Evolutionary conservation across 2,329 filamentous ascomycete genomes (phyloP).

Genomic region (Pestalotiopsis fici): DNA sequence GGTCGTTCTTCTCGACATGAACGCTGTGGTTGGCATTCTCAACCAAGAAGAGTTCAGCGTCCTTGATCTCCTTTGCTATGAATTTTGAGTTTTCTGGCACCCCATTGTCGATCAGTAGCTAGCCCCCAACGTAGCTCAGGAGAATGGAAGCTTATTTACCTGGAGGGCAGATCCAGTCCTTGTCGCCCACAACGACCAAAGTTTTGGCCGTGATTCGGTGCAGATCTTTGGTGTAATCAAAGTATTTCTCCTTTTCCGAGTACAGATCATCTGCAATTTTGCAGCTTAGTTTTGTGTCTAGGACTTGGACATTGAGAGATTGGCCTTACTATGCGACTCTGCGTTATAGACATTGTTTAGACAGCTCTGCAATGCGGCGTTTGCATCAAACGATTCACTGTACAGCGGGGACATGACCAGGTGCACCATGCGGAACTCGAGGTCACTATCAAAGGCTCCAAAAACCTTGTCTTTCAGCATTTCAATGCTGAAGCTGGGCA

Average conservation of each 20-base stretch:
- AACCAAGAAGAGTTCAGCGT: constrained; percentile 28
- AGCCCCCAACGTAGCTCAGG: neutral
- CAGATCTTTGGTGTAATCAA: constrained; percentile 34
- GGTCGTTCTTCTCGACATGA: constrained; percentile 32
- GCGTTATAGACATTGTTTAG: constrained; percentile 33
- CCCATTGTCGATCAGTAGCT: neutral
- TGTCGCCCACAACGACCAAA: constrained; percentile 35
- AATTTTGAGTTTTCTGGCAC: constrained; percentile 29
- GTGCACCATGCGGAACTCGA: constrained; percentile 38
- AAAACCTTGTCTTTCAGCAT: constrained; percentile 40
- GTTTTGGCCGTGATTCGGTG: constrained; percentile 32
- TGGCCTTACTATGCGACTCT: constrained; percentile 33
- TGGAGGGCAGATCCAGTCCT: constrained; percentile 41
- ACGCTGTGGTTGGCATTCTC: constrained; percentile 36
- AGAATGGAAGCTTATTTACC: constrained; percentile 17
- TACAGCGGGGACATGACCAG: constrained; percentile 38
- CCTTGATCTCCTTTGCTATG: constrained; percentile 27
- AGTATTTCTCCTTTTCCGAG: constrained; percentile 35
- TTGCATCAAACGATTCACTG: constrained; percentile 32
- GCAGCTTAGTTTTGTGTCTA: neutral
- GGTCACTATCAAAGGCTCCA: constrained; percentile 34
- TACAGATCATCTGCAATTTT: constrained; percentile 32
- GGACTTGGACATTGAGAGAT: neutral
- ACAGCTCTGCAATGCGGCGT: constrained; percentile 29
- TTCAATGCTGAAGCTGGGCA: constrained; percentile 34